Base-by-base conservation (phyloP, 1,284 basidiomycete species). In the Moesziomyces sp. region DNA sequence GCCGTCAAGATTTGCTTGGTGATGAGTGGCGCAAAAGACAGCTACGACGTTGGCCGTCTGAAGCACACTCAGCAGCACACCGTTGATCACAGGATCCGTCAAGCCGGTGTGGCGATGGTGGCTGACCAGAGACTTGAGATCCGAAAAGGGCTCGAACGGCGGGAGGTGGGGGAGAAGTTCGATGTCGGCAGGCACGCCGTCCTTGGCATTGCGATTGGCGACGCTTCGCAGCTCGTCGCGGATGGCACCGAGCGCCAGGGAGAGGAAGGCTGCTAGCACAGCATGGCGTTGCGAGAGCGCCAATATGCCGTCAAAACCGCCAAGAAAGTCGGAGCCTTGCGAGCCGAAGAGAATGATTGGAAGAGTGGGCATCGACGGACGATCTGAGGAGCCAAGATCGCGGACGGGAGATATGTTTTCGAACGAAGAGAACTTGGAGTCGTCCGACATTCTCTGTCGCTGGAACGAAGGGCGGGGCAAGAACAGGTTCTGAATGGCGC, bases 281-380 rank as follows among this genome's bases (percentile, higher is more conserved):
- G 61, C 38, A 34, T 58, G 52, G 14, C 47, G 49, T 11, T 38
- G 47, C 0, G 61, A 48, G 13, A 74, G 60, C 5, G 21, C 42
- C 0, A 74, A 18, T 35, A 74, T 58, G 34, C 40, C n/a, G 11
- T 74, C 61, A 28, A 69, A 65, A 42, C 30, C 48, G n/a, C n/a
- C 44, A 11, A 65, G 51, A 26, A 69, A 74, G 50, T 69, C 61
- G 19, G 65, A 68, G 30, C 71, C 71, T 42, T 74, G 71, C 19
- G 71, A 74, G 48, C 61, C 62, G 18, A 74, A 74, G 54, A 74
- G 43, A 42, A 69, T 51, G 51, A 74, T 47, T 5, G 70, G 51
- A n/a, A 51, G 44, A 16, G 46, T 34, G 5, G 40, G 51, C 51
- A 46, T 23, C 11, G 40, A 28, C 5, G 44, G 10, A 2, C 38